A percentile compares a stretch with the other conserved stretches of the same genome.
Evolutionary conservation across 1,284 basidiomycete genomes (phyloP).

Genomic region (Heliocybe sulcata): DNA sequence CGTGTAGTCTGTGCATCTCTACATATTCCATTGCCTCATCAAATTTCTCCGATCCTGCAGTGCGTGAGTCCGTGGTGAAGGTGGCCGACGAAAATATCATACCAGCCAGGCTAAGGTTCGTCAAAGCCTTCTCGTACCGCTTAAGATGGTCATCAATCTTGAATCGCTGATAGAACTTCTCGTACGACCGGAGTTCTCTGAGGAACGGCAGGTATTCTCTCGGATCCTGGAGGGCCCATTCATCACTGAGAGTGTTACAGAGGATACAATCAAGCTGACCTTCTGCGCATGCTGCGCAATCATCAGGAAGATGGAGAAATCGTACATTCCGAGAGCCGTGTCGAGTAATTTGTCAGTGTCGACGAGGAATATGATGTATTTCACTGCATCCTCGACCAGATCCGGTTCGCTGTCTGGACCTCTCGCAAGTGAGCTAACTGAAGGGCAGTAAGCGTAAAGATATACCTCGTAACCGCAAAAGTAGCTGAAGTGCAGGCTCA

Average conservation of each 20-base stretch:
- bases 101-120: slow-evolving; percentile 74
- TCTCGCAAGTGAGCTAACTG: neutral
- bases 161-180: slow-evolving; percentile 82
- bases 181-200: slow-evolving; percentile 78
- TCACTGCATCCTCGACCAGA: slow-evolving; percentile 91
- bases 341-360: slow-evolving; percentile 92
- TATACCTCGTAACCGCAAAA: slow-evolving; percentile 75
- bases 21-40: slow-evolving; percentile 79
- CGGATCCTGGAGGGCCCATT: slow-evolving; percentile 65
- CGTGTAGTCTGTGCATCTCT: slow-evolving; percentile 74
- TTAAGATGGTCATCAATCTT: slow-evolving; percentile 91
- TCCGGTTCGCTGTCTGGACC: slow-evolving; percentile 59
- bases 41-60: slow-evolving; percentile 54
- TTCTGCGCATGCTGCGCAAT: slow-evolving; percentile 97
- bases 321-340: slow-evolving; percentile 97
- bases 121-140: slow-evolving; percentile 70
- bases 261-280: slow-evolving; percentile 34
- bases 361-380: slow-evolving; percentile 97
- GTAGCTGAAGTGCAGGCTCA: slow-evolving; percentile 74
- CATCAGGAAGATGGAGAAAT: slow-evolving; percentile 93
- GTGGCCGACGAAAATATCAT: slow-evolving; percentile 6
- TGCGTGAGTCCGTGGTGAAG: neutral
- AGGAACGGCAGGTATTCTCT: slow-evolving; percentile 97
- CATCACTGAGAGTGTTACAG: neutral
- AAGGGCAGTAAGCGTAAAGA: neutral